phyloP scores from a whole-genome alignment of 257 asterid genomes.

The Nicotiana undulata region DNA sequence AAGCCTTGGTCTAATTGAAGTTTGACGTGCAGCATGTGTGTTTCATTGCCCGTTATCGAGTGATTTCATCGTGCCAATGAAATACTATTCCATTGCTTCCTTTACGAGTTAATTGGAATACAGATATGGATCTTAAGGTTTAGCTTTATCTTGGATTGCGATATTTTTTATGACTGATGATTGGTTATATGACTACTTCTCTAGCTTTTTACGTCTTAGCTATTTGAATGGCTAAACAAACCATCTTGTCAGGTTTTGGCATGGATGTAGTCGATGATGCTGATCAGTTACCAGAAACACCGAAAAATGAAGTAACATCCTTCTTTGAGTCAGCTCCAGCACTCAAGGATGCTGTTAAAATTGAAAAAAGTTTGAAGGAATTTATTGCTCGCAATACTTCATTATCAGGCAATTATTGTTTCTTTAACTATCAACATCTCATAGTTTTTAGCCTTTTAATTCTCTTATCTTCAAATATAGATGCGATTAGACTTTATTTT shows the following conservation, averaged over 20 bases:
- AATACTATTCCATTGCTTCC: background rate
- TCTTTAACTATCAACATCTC: background rate
- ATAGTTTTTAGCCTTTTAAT: background rate
- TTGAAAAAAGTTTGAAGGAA: slow-evolving; percentile 38
- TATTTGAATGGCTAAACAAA: background rate
- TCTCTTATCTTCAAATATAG: background rate
- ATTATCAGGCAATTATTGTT: slow-evolving; percentile 35
- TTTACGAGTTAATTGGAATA: background rate
- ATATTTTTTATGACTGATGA: background rate
- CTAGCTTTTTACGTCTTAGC: background rate
- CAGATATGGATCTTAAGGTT: background rate
- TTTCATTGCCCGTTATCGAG: background rate
- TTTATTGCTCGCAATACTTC: slow-evolving; percentile 35
- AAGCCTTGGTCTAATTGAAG: background rate
- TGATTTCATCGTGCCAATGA: background rate
- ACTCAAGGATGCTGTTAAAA: slow-evolving; percentile 47
- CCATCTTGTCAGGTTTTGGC: background rate
- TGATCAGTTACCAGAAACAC: slow-evolving; percentile 18
- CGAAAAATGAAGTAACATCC: slow-evolving; percentile 36
- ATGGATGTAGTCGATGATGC: background rate
- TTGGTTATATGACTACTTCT: background rate
- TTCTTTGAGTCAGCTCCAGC: slow-evolving; percentile 87
- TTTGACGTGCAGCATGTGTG: background rate
- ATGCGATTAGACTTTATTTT: background rate
- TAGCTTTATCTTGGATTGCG: background rate